Base-by-base conservation (phyloP, 2,329 filamentous ascomycete species). In the Ophiocordyceps camponoti-saundersi region DNA sequence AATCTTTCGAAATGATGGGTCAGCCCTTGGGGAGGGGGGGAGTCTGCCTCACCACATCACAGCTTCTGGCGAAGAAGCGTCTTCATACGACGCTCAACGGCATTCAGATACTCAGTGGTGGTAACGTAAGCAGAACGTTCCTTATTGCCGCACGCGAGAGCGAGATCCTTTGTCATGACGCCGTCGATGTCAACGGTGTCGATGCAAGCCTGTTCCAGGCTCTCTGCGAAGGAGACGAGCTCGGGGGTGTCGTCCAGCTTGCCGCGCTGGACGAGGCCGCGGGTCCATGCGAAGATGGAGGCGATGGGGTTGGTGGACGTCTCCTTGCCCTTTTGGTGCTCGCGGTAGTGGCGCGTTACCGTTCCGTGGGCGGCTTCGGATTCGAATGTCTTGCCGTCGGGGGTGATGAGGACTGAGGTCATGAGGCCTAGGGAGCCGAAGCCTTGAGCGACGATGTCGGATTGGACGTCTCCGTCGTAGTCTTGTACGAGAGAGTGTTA, bases 121-220 rank as follows among this genome's bases (percentile, higher is more conserved):
- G 88, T 95, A 56, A 94, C 92, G 69, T 89, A 96, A 61, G 86
- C 82, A 57, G 78, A 78, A 55, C 85, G 78, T 51, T 77, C 82
- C 58, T 82, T 88, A 75, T 89, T 89, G 59, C 92, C 92, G 64
- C 85, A 92, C 44, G 89, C 85, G 49, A 96, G 77, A n/a, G 92
- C 92, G 57, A 98, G 70, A 67, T 98, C 92, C 80, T 98, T 98
- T 65, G 92, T 98, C 92, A 96, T 98, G 71, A 96, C 84, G 52
- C 85, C 85, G 61, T 96, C 90, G 49, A 85, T 66, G 63, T 96
- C 85, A 55, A 98, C 92, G 23, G 90, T 90, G 65, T 96, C 88
- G 49, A 95, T 74, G 65, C 92, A 95, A 36, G 92, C 92, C 66
- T 85, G 75, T 76, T 98, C 92, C 47, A 98, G 77, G 60, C 75